phyloP scores from a whole-genome alignment of 176 grass and related monocot species.

The Bromus sterilis region DNA sequence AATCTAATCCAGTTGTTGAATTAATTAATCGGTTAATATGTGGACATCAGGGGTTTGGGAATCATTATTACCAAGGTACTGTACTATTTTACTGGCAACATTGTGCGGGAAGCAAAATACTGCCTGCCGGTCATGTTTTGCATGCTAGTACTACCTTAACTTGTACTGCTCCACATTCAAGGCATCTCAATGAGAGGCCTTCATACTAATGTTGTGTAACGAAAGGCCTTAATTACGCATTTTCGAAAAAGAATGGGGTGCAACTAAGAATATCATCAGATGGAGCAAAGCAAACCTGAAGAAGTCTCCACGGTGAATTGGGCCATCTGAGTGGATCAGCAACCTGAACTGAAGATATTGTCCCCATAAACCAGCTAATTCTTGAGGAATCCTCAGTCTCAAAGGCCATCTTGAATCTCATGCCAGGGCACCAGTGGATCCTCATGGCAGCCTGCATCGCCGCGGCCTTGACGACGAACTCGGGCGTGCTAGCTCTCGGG shows the following conservation, averaged over 20 bases:
- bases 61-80: background rate
- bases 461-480: conserved; percentile 50
- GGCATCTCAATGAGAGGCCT: background rate
- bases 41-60: background rate
- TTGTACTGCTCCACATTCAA: background rate
- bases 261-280: background rate
- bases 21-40: background rate
- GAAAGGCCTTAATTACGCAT: too few species aligned
- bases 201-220: background rate
- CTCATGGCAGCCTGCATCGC: conserved; percentile 42
- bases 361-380: conserved; percentile 80
- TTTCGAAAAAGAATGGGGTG: background rate
- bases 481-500: conserved; percentile 48
- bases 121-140: background rate
- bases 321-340: conserved; percentile 49
- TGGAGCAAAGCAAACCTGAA: conserved; percentile 40
- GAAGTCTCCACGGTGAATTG: conserved; percentile 60
- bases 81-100: background rate
- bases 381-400: conserved; percentile 73
- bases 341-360: conserved; percentile 49
- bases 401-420: conserved; percentile 75
- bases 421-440: conserved; percentile 64
- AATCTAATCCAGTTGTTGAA: background rate
- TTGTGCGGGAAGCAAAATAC: background rate
- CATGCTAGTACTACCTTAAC: background rate